phyloP scores from a whole-genome alignment of 2,329 filamentous ascomycete genomes.

The Pyrenochaeta sp. region DNA sequence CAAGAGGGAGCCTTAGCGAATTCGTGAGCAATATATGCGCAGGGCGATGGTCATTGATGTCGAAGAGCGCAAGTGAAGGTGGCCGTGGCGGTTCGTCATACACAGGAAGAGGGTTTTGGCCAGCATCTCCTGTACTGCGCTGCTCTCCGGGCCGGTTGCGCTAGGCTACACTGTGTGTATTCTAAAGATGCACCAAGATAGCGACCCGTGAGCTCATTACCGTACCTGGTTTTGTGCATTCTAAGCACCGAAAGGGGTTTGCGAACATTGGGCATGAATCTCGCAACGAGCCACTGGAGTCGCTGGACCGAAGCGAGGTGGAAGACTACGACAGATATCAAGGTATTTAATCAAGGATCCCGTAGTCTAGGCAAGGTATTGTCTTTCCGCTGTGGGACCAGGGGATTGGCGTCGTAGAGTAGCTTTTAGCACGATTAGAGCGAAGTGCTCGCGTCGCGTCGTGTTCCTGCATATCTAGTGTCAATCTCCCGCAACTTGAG shows the following conservation, averaged over 20 bases:
- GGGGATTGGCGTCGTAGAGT: no score
- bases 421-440: no score
- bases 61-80: neutral
- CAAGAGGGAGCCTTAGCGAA: constrained; percentile 33
- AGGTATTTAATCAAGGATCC: no score
- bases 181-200: neutral
- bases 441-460: no score
- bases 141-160: neutral
- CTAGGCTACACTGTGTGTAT: neutral
- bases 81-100: neutral
- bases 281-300: neutral
- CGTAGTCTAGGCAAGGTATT: no score
- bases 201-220: neutral
- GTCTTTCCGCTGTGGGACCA: no score
- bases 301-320: neutral
- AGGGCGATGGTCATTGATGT: neutral
- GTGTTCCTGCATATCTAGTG: no score
- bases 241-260: neutral
- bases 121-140: neutral
- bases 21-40: constrained; percentile 21
- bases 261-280: neutral
- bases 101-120: neutral
- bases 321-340: no score
- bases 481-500: no score
- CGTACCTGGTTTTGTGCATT: neutral